phyloP scores from a whole-genome alignment of 371 early-diverging fungal species.

The Mortierella sp. region DNA sequence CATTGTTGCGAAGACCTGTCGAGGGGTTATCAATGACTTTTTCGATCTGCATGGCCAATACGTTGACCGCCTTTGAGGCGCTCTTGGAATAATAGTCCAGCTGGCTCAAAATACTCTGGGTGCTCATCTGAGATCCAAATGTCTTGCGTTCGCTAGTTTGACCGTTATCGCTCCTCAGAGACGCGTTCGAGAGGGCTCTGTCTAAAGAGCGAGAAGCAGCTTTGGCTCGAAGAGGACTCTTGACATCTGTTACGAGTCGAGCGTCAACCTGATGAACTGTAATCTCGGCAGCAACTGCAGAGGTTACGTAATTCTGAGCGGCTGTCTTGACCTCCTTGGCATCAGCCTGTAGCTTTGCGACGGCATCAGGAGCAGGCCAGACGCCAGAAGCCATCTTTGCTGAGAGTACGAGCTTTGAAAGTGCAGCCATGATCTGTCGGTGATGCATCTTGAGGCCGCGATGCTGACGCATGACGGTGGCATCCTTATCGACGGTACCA shows the following conservation, averaged over 20 bases:
- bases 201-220: constrained; percentile 33
- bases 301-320: constrained; percentile 44
- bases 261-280: constrained; percentile 53
- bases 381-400: constrained; percentile 87
- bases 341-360: constrained; percentile 70
- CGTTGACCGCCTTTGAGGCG: constrained; percentile 47
- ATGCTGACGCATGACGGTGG: constrained; percentile 72
- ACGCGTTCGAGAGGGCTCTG: constrained; percentile 43
- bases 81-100: constrained; percentile 55
- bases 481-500: constrained; percentile 79
- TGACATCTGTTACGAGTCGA: constrained; percentile 45
- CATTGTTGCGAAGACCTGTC: constrained; percentile 27
- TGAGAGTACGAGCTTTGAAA: constrained; percentile 86
- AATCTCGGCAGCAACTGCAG: constrained; percentile 40
- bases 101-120: constrained; percentile 46
- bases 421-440: constrained; percentile 81
- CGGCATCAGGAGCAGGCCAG: constrained; percentile 86
- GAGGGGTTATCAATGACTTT: constrained; percentile 45
- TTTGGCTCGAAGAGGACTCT: constrained; percentile 47
- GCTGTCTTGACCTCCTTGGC: constrained; percentile 68
- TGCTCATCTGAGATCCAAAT: constrained; percentile 48
- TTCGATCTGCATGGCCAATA: constrained; percentile 51
- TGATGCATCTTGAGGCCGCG: constrained; percentile 80
- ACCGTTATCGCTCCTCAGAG: constrained; percentile 28
- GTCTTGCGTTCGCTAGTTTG: constrained; percentile 31